phyloP scores from a whole-genome alignment of 345 rosid species.

The Sonneratia caseolaris region DNA sequence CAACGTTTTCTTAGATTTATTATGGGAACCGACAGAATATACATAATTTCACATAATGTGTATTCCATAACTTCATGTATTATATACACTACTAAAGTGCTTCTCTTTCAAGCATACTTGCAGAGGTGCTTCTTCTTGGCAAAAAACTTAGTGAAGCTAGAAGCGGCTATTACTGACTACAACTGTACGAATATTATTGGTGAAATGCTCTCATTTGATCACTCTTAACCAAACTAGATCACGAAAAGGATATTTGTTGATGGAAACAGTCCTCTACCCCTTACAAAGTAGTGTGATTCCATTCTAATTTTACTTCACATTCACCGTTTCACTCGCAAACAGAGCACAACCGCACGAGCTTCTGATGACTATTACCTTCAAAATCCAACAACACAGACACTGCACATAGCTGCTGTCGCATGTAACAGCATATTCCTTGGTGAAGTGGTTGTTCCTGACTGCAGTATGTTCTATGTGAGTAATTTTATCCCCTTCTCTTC shows the following conservation, averaged over 20 bases:
- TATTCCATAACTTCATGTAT: background rate
- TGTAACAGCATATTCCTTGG: constrained; percentile 53
- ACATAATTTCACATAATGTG: no score
- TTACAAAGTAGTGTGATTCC: background rate
- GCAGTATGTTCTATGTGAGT: constrained; percentile 57
- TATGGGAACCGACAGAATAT: no score
- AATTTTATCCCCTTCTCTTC: background rate
- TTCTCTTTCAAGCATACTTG: no score
- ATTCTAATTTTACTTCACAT: background rate
- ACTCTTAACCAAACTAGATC: no score
- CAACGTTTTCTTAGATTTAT: background rate
- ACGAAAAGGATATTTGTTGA: background rate
- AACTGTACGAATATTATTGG: no score
- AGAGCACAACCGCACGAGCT: constrained; percentile 39
- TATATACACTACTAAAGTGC: background rate
- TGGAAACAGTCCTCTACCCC: background rate
- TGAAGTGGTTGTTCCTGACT: constrained; percentile 50
- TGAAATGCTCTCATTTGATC: no score
- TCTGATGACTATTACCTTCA: constrained; percentile 48
- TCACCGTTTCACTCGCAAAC: constrained; percentile 26
- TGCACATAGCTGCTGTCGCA: constrained; percentile 46
- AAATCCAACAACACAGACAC: constrained; percentile 35
- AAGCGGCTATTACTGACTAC: no score
- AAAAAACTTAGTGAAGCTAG: background rate
- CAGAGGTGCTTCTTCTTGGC: background rate